A percentile compares a stretch with the other conserved stretches of the same genome.
Evolutionary conservation across 106 monocot genomes (phyloP).

Genomic region (Phalaenopsis aphrodite): DNA sequence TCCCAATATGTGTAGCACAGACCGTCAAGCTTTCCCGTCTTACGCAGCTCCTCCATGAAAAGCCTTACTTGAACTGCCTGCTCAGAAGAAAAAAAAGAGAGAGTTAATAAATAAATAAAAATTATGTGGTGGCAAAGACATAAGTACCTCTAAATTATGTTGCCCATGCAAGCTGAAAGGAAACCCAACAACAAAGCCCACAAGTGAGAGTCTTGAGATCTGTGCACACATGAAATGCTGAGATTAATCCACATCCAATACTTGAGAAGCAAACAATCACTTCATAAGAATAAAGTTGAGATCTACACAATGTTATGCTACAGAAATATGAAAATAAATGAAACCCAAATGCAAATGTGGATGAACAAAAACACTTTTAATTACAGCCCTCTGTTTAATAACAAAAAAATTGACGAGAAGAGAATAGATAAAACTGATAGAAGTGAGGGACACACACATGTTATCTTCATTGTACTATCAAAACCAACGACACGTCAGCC

Average conservation of each 20-base stretch:
- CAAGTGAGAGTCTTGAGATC: slow-evolving; percentile 51
- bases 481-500: no score
- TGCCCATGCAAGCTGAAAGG: slow-evolving; percentile 56
- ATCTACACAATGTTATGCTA: background rate
- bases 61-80: slow-evolving; percentile 68
- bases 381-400: background rate
- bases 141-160: slow-evolving; percentile 37
- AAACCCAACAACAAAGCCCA: slow-evolving; percentile 69
- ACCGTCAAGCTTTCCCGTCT: slow-evolving; percentile 55
- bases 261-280: background rate
- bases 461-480: no score
- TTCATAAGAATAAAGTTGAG: background rate
- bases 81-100: slow-evolving; percentile 12
- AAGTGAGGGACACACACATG: no score
- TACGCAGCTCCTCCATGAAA: slow-evolving; percentile 58
- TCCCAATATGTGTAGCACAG: slow-evolving; percentile 78
- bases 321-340: background rate
- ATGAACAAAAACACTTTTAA: background rate
- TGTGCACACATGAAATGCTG: slow-evolving; percentile 12
- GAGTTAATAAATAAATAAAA: background rate
- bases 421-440: no score
- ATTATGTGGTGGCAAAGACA: background rate
- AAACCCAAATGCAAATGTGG: background rate
- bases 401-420: background rate
- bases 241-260: background rate